A percentile compares a stretch with the other conserved stretches of the same genome.
Evolutionary conservation across 352 stramenopile species (phyloP).

Genomic region (Phytophthora uliginosa): DNA sequence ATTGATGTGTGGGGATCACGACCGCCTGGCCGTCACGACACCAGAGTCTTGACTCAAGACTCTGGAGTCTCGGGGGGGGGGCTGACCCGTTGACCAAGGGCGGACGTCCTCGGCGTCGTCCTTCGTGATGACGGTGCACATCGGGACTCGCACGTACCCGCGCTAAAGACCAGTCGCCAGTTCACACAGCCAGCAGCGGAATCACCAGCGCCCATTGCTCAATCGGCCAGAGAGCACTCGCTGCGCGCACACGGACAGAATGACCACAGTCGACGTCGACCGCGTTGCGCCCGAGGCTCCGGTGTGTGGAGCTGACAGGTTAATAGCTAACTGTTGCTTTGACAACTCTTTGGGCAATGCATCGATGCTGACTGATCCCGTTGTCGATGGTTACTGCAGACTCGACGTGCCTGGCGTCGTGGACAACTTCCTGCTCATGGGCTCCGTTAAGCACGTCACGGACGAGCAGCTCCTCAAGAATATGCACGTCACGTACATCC

Average conservation of each 20-base stretch:
- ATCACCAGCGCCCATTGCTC: conserved; percentile 21
- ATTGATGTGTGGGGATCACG: conserved; percentile 28
- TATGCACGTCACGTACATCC: conserved; percentile 54
- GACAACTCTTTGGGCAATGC: too few species aligned
- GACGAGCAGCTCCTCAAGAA: conserved; percentile 71
- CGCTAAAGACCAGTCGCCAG: conserved; percentile 30
- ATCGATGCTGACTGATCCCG: not conserved
- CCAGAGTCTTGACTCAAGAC: not conserved
- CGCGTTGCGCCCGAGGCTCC: conserved; percentile 7
- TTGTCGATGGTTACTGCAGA: conserved; percentile 29
- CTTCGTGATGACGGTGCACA: conserved; percentile 34
- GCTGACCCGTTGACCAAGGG: conserved; percentile 27
- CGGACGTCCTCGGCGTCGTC: conserved; percentile 29
- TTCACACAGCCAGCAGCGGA: not conserved
- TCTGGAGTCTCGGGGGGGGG: conserved; percentile 8
- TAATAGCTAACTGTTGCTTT: not conserved
- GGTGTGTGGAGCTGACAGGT: conserved; percentile 32
- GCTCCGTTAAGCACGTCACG: conserved; percentile 66
- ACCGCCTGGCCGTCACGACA: not conserved
- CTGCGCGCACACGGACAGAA: conserved; percentile 8
- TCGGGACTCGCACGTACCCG: conserved; percentile 28
- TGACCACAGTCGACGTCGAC: conserved; percentile 34
- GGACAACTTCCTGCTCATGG: conserved; percentile 61
- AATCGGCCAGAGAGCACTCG: conserved; percentile 22
- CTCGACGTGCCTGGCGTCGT: conserved; percentile 75